Percentiles rank a stretch among this genome's conserved stretches.
Conservation (phyloP, 2,329 filamentous ascomycete genomes). For the Endoconidiophora polonica region DNA sequence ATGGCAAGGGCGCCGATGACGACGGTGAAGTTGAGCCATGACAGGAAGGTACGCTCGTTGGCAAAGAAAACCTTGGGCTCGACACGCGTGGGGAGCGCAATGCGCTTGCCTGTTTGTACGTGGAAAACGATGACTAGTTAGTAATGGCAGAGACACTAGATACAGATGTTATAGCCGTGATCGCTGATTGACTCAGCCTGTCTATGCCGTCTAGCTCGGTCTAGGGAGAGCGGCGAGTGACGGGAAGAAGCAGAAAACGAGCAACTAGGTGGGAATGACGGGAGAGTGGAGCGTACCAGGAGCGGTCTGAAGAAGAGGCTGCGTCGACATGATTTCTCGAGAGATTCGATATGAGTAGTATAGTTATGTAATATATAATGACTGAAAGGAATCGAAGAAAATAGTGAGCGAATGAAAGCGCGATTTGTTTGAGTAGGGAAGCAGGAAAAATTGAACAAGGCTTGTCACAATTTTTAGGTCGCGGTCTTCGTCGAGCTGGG, state of each 20-base stretch:
- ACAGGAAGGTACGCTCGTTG: slow-evolving; percentile 97
- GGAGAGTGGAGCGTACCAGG: slow-evolving; percentile 44
- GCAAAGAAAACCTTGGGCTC: slow-evolving; percentile 99
- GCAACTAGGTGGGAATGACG: neutral
- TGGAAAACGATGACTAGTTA: slow-evolving; percentile 12
- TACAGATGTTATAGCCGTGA: too few species aligned
- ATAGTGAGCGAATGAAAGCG: neutral
- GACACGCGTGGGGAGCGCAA: slow-evolving; percentile 91
- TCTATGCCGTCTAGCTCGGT: neutral
- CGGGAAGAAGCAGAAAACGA: neutral
- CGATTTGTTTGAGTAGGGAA: neutral
- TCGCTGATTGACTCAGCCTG: too few species aligned
- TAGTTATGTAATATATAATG: slow-evolving; percentile 14
- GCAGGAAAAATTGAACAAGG: neutral
- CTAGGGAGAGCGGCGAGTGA: neutral
- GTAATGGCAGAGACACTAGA: neutral
- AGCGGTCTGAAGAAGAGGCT: slow-evolving; percentile 86
- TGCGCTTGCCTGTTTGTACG: slow-evolving; percentile 64
- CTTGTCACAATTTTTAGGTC: too few species aligned
- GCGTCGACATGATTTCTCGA: slow-evolving; percentile 54
- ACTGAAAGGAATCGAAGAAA: too few species aligned
- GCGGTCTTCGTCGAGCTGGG: neutral
- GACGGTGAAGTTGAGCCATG: slow-evolving; percentile 99
- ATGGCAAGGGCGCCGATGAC: slow-evolving; percentile 93
- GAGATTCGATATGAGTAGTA: neutral